These are phyloP conservation scores for Kwoniella heveanensis DNA, from an alignment of 768 basidiomycete genomes.

Conservation along the genomic window DNA sequence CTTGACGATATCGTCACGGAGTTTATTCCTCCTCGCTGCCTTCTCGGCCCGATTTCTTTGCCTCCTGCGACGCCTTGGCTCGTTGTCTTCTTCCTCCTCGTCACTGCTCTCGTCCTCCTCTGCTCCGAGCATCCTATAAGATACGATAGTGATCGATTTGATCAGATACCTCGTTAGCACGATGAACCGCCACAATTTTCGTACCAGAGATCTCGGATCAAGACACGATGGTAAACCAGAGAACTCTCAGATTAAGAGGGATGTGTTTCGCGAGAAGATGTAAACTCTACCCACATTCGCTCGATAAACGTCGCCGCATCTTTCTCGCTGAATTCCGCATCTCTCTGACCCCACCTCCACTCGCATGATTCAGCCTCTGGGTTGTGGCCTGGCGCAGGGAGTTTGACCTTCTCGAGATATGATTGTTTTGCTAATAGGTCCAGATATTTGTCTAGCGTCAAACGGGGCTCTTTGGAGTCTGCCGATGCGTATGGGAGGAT, in stretches of 20 bases:
- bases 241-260: too few relatives aligned
- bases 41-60: constrained; percentile 1
- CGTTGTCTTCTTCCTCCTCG: constrained; percentile 20
- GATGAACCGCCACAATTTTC: too few relatives aligned
- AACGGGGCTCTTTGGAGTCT: constrained; percentile 60
- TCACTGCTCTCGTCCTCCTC: constrained; percentile 26
- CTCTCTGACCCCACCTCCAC: constrained; percentile 87
- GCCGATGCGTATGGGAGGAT: constrained; percentile 62
- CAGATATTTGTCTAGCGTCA: constrained; percentile 71
- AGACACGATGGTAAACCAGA: too few relatives aligned
- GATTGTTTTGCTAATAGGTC: constrained; percentile 67
- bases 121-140: constrained; percentile 16
- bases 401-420: constrained; percentile 69
- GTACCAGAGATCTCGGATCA: too few relatives aligned
- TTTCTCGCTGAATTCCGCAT: constrained; percentile 79
- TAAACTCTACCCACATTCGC: constrained; percentile 57
- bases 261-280: too few relatives aligned
- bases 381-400: constrained; percentile 17
- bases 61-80: constrained; percentile 12
- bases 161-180: neutral
- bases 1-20: constrained; percentile 37
- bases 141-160: too few relatives aligned
- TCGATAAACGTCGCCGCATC: constrained; percentile 74
- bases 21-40: constrained; percentile 27
- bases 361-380: constrained; percentile 62